phyloP scores from a whole-genome alignment of 2,329 filamentous ascomycete genomes.

The Fusarium veterinarium region DNA sequence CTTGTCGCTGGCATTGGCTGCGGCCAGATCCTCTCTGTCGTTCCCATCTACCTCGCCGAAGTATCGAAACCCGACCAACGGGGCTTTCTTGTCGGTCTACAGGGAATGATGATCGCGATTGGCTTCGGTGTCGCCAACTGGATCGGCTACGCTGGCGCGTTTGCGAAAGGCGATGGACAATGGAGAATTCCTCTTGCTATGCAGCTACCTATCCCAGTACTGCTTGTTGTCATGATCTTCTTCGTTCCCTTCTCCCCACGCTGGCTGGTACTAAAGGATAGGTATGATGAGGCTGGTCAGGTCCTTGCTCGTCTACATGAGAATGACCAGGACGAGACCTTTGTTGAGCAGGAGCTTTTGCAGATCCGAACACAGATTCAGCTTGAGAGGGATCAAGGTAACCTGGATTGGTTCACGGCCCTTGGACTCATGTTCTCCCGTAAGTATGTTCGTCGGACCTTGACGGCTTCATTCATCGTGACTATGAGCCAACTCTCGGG shows the following conservation, averaged over 20 bases:
- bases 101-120: constrained; percentile 43
- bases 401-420: neutral
- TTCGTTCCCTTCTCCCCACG: constrained; percentile 42
- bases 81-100: constrained; percentile 54
- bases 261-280: constrained; percentile 26
- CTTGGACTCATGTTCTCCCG: constrained; percentile 37
- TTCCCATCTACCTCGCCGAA: constrained; percentile 53
- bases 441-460: constrained; percentile 42
- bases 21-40: constrained; percentile 46
- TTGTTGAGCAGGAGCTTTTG: neutral
- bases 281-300: constrained; percentile 29
- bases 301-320: neutral
- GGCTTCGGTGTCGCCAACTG: constrained; percentile 35
- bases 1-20: constrained; percentile 55
- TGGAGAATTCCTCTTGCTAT: constrained; percentile 52
- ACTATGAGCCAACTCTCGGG: neutral
- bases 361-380: neutral
- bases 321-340: neutral
- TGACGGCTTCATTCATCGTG: neutral
- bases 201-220: constrained; percentile 44
- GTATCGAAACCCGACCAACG: constrained; percentile 56
- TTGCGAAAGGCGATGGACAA: constrained; percentile 44
- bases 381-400: neutral
- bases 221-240: constrained; percentile 36
- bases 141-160: constrained; percentile 46